Evolutionary conservation across 345 rosid genomes (phyloP).

Genomic region (Geranium brycei): DNA sequence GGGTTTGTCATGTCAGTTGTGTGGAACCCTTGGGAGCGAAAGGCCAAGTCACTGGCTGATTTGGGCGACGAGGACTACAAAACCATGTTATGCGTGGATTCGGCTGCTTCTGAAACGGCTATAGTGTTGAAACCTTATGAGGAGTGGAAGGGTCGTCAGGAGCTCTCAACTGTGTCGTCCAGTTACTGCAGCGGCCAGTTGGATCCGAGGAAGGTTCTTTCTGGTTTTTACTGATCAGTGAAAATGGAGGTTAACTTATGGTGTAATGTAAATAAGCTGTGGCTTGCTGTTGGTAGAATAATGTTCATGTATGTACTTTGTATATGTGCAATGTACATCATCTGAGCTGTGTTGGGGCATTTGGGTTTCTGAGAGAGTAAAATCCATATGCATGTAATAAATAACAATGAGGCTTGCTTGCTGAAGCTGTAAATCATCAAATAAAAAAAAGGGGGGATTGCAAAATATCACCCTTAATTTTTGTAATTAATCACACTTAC

Average conservation of each 20-base stretch:
- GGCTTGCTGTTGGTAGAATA: no score
- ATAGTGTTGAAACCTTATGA: conserved; percentile 63
- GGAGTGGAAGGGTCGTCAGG: conserved; percentile 86
- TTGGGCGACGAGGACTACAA: conserved; percentile 85
- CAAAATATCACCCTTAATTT: no score
- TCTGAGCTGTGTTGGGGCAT: not conserved
- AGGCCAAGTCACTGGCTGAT: conserved; percentile 64
- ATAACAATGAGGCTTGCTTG: not conserved
- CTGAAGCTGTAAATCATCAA: no score
- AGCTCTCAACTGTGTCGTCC: conserved; percentile 81
- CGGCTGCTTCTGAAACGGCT: conserved; percentile 57
- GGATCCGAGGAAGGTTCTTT: conserved; percentile 78
- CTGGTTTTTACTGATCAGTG: conserved; percentile 29
- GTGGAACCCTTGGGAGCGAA: conserved; percentile 96
- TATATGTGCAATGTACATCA: not conserved
- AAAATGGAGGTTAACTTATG: conserved; percentile 6
- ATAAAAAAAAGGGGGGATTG: no score
- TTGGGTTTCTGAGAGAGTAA: not conserved
- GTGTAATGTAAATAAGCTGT: conserved; percentile 3
- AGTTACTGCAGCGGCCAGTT: conserved; percentile 93
- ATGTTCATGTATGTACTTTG: not conserved
- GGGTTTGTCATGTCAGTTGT: conserved; percentile 29
- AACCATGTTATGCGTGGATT: conserved; percentile 72
- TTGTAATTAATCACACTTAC: no score
- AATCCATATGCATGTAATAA: not conserved